phyloP scores from a whole-genome alignment of 148 eudicot genomes.

The Rhododendron griersonianum region DNA sequence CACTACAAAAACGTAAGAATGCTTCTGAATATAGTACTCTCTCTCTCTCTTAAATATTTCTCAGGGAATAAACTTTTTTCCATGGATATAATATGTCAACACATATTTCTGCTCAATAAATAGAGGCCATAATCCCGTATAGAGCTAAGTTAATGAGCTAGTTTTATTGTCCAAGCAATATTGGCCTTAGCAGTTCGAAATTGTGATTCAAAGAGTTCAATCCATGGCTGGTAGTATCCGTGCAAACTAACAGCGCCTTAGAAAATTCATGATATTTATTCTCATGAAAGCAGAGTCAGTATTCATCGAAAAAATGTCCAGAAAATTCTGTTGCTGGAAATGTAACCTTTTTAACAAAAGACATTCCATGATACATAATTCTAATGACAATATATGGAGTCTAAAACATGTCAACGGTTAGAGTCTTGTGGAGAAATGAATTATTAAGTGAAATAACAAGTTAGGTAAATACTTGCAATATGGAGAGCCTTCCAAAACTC shows the following conservation, averaged over 20 bases:
- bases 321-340: not conserved
- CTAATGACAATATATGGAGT: not conserved
- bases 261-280: not conserved
- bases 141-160: not conserved
- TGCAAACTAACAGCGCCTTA: not conserved
- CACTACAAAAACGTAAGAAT: not conserved
- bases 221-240: not conserved
- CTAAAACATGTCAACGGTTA: not conserved
- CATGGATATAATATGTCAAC: not conserved
- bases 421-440: not conserved
- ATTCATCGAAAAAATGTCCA: not conserved
- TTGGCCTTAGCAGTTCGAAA: not conserved
- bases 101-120: not conserved
- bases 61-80: not conserved
- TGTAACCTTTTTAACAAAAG: not conserved
- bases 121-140: not conserved
- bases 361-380: not conserved
- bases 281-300: not conserved
- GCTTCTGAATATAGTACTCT: not conserved
- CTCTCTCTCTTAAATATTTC: not conserved
- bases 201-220: not conserved
- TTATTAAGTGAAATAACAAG: not conserved
- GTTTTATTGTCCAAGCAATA: not conserved
- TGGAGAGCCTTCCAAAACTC: slow-evolving; percentile 43
- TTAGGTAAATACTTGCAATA: slow-evolving; percentile 44